Evolutionary conservation across 1,284 basidiomycete genomes (phyloP), one percentile per base, ranked within the genome.

Genomic region (Austroboletus rostrupii): DNA sequence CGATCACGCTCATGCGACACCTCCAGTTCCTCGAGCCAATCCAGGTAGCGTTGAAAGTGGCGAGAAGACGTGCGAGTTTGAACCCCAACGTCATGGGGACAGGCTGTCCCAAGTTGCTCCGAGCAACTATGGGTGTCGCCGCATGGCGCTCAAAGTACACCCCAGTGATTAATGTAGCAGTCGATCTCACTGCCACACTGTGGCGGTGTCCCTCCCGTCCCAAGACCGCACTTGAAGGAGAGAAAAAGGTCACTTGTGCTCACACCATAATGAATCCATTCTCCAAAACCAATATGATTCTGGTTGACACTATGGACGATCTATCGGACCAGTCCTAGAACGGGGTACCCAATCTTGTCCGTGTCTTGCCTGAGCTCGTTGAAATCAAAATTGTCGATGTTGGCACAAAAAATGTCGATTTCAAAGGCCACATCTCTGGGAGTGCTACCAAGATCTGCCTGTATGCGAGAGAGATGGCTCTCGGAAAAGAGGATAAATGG

Each of bases 151-250:
- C 49, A 33, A 63, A 61, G n/a, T 72, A 53, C 36, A 45, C 49
- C 42, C 58, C 57, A 31, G 75, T 65, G 14, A 11, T 56, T 58
- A 19, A 75, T 72, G 2, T n/a, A n/a, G n/a, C n/a, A n/a, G n/a
- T n/a, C n/a, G n/a, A n/a, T n/a, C n/a, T n/a, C n/a, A n/a, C n/a
- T n/a, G n/a, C n/a, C n/a, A n/a, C n/a, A 73, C 55, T 0, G 72
- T 75, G 9, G 72, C 65, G 5, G 74, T 76, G 43, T 76, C 74
- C 19, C 70, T 74, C 2, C 76, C 71, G 53, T 76, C 73, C 74
- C 74, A 47, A 35, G 31, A 16, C 21, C 46, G 38, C 29, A 13
- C n/a, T 14, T 20, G 20, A n/a, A n/a, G n/a, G n/a, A n/a, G n/a
- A n/a, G n/a, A n/a, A n/a, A 50, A 23, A n/a, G 16, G 14, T 44